Conservation (phyloP, 2,329 filamentous ascomycete genomes). For the Pseudofabraea citricarpa region DNA sequence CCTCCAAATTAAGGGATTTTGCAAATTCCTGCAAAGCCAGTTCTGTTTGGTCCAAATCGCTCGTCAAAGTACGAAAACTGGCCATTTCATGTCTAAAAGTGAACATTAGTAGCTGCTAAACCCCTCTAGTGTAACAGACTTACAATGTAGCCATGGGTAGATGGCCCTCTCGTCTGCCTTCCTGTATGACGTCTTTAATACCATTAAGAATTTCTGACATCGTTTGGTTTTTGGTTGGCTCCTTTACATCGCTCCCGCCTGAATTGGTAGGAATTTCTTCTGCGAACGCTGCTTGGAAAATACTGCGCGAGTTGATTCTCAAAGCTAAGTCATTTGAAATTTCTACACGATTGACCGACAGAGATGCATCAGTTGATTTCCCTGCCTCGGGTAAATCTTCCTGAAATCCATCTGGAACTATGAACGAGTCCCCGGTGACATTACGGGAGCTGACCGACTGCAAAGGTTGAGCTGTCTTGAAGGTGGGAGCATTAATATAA, state of each 20-base stretch:
- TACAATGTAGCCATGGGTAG: slow-evolving; percentile 16
- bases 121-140: no score
- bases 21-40: slow-evolving; percentile 9
- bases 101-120: not conserved
- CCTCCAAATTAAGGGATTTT: slow-evolving; percentile 1
- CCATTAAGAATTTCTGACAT: slow-evolving; percentile 9
- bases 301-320: not conserved
- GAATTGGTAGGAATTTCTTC: not conserved
- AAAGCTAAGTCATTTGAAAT: not conserved
- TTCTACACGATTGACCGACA: not conserved
- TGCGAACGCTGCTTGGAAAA: not conserved
- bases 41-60: slow-evolving; percentile 21
- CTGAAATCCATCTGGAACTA: slow-evolving; percentile 23
- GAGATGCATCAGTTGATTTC: not conserved
- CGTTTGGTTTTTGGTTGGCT: not conserved
- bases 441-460: no score
- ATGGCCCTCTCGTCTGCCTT: slow-evolving; percentile 8
- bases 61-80: slow-evolving; percentile 10
- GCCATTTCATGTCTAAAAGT: slow-evolving; percentile 18
- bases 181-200: slow-evolving; percentile 7
- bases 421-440: slow-evolving; percentile 19
- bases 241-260: not conserved
- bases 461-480: no score
- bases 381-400: slow-evolving; percentile 7
- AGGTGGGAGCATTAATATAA: no score